Percentiles rank a stretch among this genome's conserved stretches.
Evolutionary conservation across 495 filamentous ascomycete species (phyloP).

Genomic region (Penicillium paxilli): DNA sequence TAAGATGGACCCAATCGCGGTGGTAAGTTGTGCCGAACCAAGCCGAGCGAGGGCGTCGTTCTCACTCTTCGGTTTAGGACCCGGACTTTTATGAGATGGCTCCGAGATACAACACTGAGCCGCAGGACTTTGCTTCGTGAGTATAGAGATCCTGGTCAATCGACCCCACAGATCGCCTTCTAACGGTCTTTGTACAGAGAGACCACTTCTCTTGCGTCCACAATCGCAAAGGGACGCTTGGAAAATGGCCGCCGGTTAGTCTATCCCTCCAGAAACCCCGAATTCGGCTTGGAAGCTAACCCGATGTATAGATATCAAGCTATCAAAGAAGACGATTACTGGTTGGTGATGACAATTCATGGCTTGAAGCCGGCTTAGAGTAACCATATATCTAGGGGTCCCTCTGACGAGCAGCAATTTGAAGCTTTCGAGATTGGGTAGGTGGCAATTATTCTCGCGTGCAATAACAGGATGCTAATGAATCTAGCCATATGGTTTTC

Average conservation of each 20-base stretch:
- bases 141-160: background rate
- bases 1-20: background rate
- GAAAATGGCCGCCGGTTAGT: conserved; percentile 8
- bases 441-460: background rate
- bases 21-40: background rate
- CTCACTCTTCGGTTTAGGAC: background rate
- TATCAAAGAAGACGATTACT: conserved; percentile 5
- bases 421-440: conserved; percentile 14
- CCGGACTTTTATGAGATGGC: background rate
- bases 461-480: background rate
- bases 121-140: background rate
- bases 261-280: background rate
- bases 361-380: background rate
- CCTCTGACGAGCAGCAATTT: conserved; percentile 17
- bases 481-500: background rate
- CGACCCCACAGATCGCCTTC: too few relatives aligned
- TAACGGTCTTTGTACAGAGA: conserved; percentile 1
- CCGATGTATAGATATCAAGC: conserved; percentile 6
- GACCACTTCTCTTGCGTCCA: conserved; percentile 17
- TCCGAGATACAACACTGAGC: background rate
- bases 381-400: background rate
- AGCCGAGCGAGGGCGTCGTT: background rate
- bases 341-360: background rate
- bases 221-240: conserved; percentile 10
- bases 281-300: background rate